Evolutionary conservation across 2,329 filamentous ascomycete species (phyloP).

Genomic region (Penicillium decumbens): DNA sequence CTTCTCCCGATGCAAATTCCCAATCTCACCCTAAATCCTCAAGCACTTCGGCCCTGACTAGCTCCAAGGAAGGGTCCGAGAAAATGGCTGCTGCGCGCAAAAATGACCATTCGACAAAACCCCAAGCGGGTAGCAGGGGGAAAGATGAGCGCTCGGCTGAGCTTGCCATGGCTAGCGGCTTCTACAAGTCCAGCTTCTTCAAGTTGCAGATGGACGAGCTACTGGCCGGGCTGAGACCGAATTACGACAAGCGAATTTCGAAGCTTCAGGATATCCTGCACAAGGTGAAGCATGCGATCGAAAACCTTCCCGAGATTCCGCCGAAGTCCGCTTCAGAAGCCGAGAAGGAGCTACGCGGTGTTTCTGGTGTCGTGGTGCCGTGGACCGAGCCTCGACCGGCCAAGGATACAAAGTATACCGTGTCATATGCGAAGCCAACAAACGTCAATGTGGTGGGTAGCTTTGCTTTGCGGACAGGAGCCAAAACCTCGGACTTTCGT

Average conservation of each 20-base stretch:
- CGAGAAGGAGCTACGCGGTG: slow-evolving; percentile 61
- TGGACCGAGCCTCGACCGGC: slow-evolving; percentile 77
- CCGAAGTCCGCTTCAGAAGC: slow-evolving; percentile 60
- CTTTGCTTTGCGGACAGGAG: slow-evolving; percentile 71
- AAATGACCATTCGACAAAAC: slow-evolving; percentile 20
- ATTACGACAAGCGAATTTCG: slow-evolving; percentile 54
- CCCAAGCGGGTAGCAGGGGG: slow-evolving; percentile 14
- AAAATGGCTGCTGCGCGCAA: slow-evolving; percentile 15
- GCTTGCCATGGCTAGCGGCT: slow-evolving; percentile 43
- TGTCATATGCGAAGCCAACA: slow-evolving; percentile 69
- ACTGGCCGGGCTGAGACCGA: slow-evolving; percentile 53
- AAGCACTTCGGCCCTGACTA: slow-evolving; percentile 9
- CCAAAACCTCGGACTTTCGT: slow-evolving; percentile 52
- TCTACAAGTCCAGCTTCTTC: slow-evolving; percentile 64
- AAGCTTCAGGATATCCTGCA: slow-evolving; percentile 53
- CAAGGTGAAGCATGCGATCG: slow-evolving; percentile 54
- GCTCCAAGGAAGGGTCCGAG: slow-evolving; percentile 32
- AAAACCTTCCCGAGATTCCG: slow-evolving; percentile 50
- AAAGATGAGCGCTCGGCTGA: slow-evolving; percentile 32
- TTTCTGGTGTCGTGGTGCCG: slow-evolving; percentile 67
- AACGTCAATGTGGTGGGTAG: slow-evolving; percentile 86
- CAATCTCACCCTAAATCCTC: slow-evolving; percentile 10
- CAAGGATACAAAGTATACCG: slow-evolving; percentile 72
- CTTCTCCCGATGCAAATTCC: slow-evolving; percentile 22
- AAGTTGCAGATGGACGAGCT: slow-evolving; percentile 64